Evolutionary conservation across 352 stramenopile species (phyloP), one percentile per base, ranked within the genome.

Genomic region (Phytophthora idaei): DNA sequence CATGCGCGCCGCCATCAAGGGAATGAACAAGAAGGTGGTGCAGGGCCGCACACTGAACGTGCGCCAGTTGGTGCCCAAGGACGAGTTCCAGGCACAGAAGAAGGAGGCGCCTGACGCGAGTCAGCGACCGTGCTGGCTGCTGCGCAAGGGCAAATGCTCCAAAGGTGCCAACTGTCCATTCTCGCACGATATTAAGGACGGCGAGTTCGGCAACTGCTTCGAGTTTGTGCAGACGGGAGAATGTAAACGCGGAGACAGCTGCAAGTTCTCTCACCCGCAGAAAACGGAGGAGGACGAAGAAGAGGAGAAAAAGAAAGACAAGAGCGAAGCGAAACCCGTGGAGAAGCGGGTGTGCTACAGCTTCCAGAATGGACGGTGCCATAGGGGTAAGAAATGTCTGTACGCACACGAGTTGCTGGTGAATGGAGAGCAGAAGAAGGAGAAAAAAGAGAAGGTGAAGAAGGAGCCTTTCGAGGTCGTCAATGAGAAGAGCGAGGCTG

Each of bases 141-240:
- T 94, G 55, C 81, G 83, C 55, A 94, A 94, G 64, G 85, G 85
- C 66, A 90, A 91, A 48, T 94, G 85, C 73, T 81, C 76, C 28
- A 90, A 91, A 67, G 83, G 85, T 39, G 77, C 78, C 47, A 73
- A 64, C 25, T 94, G 85, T 65, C 78, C 80, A 17, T 94, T 88
- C 75, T 92, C 85, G 39, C 83, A 94, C 61, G 81, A 89, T 41
- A 85, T 76, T 44, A 86, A 91, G 65, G 71, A 84, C 59, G 82
- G 80, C 51, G 80, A 90, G 15, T 92, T 86, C 49, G 85, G 85
- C 61, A 90, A 82, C 56, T 93, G 85, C 75, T 93, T 93, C 59
- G 81, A 93, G 66, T 93, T 85, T 51, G 79, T 83, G 57, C 85
- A 93, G 58, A 90, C 79, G 17, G 83, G 85, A 4, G 70, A 61